Evolutionary conservation across 345 rosid genomes (phyloP).

Genomic region (Balakata baccata): DNA sequence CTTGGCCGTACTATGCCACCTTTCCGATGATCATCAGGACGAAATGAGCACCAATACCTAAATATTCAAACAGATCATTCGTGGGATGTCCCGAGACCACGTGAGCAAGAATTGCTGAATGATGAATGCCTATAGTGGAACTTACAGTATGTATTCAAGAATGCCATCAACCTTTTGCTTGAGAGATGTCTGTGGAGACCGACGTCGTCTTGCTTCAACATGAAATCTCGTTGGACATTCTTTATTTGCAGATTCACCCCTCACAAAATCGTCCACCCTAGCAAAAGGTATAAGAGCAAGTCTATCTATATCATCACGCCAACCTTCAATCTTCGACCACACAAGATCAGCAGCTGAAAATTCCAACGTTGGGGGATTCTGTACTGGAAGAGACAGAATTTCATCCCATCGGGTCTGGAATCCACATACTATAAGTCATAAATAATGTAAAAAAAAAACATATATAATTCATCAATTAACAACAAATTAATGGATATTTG

Average conservation of each 20-base stretch:
- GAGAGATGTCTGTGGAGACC: slow-evolving; percentile 46
- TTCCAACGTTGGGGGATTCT: slow-evolving; percentile 74
- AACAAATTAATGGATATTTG: not conserved
- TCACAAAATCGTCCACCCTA: slow-evolving; percentile 88
- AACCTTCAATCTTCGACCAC: slow-evolving; percentile 96
- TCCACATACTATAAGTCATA: not conserved
- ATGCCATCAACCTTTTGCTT: slow-evolving; percentile 94
- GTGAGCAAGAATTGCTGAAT: slow-evolving; percentile 7
- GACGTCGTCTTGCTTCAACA: slow-evolving; percentile 86
- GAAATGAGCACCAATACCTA: slow-evolving; percentile 99
- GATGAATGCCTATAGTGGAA: slow-evolving; percentile 20
- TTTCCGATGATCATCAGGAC: slow-evolving; percentile 90
- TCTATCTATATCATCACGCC: slow-evolving; percentile 86
- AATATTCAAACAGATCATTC: slow-evolving; percentile 21
- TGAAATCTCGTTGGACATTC: slow-evolving; percentile 93
- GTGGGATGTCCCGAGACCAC: not conserved
- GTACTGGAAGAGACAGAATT: slow-evolving; percentile 86
- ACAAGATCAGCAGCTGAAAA: slow-evolving; percentile 74
- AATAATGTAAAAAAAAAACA: not conserved
- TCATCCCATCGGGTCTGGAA: slow-evolving; percentile 91
- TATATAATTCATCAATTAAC: not conserved
- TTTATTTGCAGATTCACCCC: slow-evolving; percentile 77
- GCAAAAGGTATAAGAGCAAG: slow-evolving; percentile 85
- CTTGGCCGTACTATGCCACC: slow-evolving; percentile 90
- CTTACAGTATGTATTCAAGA: slow-evolving; percentile 94